Evolutionary conservation across 2,329 filamentous ascomycete genomes (phyloP).

Genomic region (Xylaria sp.): DNA sequence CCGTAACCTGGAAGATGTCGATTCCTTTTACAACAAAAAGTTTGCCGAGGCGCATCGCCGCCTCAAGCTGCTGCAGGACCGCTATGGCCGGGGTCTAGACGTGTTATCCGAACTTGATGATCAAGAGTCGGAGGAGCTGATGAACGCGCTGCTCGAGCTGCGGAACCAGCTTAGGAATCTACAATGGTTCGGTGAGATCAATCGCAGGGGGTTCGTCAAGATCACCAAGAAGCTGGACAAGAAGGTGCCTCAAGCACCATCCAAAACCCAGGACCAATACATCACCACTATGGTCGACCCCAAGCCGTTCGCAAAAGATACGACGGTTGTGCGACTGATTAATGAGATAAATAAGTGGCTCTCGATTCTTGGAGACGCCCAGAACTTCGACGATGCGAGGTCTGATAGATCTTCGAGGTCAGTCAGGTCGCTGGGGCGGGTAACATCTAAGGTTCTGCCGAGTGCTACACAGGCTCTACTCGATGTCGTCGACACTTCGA

Average conservation of each 20-base stretch:
- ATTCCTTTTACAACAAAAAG: conserved; percentile 96
- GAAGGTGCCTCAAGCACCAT: conserved; percentile 76
- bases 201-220: conserved; percentile 92
- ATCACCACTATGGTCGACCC: conserved; percentile 90
- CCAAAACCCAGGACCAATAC: conserved; percentile 78
- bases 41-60: conserved; percentile 83
- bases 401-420: conserved; percentile 76
- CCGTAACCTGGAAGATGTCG: conserved; percentile 95
- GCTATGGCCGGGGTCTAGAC: conserved; percentile 79
- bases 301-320: conserved; percentile 82
- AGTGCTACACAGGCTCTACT: conserved; percentile 72
- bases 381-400: conserved; percentile 74
- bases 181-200: conserved; percentile 98
- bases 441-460: conserved; percentile 75
- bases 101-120: conserved; percentile 75
- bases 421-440: conserved; percentile 73
- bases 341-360: conserved; percentile 88
- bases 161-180: conserved; percentile 87
- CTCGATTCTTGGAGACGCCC: conserved; percentile 77
- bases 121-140: conserved; percentile 89
- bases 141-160: conserved; percentile 87
- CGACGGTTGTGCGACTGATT: conserved; percentile 54
- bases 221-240: conserved; percentile 99
- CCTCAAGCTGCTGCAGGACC: conserved; percentile 83
- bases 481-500: conserved; percentile 74